Percentiles rank a stretch among this genome's conserved stretches.
phyloP scores from a whole-genome alignment of 2,329 filamentous ascomycete species.

The Dothistroma pini region DNA sequence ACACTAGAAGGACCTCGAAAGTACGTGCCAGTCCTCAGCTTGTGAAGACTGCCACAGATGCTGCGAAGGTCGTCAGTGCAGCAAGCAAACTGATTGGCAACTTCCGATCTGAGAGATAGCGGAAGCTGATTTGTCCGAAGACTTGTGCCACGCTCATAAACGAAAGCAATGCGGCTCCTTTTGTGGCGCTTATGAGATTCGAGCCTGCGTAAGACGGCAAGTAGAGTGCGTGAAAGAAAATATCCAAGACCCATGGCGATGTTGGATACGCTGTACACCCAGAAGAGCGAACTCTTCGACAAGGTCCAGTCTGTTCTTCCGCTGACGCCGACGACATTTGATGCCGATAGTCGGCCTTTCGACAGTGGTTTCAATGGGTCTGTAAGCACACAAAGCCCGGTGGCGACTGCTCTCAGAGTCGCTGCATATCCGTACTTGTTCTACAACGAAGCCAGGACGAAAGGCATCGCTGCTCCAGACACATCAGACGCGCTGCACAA shows the following conservation, averaged over 20 bases:
- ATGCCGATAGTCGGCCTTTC: conserved; percentile 33
- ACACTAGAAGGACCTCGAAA: conserved; percentile 38
- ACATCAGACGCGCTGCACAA: conserved; percentile 26
- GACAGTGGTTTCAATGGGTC: conserved; percentile 35
- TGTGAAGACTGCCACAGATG: conserved; percentile 42
- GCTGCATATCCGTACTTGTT: conserved; percentile 26
- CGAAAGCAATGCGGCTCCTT: conserved; percentile 35
- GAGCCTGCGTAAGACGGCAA: conserved; percentile 36
- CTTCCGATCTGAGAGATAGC: conserved; percentile 39
- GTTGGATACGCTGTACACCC: conserved; percentile 35
- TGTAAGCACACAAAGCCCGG: conserved; percentile 29
- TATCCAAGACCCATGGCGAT: conserved; percentile 39
- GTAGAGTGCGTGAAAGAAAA: conserved; percentile 41
- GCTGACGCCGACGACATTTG: conserved; percentile 13
- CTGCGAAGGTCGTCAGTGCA: conserved; percentile 40
- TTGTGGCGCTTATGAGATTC: conserved; percentile 26
- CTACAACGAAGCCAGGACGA: conserved; percentile 20
- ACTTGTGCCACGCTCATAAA: conserved; percentile 37
- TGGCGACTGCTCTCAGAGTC: conserved; percentile 25
- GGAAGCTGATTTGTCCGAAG: conserved; percentile 37
- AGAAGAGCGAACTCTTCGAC: conserved; percentile 30
- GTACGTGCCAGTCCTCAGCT: conserved; percentile 47
- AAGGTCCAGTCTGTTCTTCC: conserved; percentile 34
- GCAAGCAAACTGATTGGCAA: conserved; percentile 27
- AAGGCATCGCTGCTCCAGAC: conserved; percentile 27